These are phyloP conservation scores for Cicer arietinum DNA, from an alignment of 306 rosid species.

Conservation along the genomic window DNA sequence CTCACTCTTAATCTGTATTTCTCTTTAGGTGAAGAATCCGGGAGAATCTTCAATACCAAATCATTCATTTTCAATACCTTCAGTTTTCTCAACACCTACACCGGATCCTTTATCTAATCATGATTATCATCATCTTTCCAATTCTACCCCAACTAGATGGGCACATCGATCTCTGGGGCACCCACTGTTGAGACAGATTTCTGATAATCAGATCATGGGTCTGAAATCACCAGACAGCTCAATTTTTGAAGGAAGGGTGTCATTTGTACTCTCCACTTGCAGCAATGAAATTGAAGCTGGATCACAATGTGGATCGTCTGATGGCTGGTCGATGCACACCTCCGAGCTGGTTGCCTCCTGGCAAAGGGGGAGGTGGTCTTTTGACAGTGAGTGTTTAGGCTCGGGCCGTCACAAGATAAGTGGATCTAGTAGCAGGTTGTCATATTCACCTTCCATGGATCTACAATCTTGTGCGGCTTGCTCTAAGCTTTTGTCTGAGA, in stretches of 20 bases:
- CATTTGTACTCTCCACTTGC: slow-evolving; percentile 76
- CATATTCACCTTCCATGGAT: slow-evolving; percentile 80
- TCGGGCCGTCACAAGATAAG: slow-evolving; percentile 69
- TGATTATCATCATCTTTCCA: slow-evolving; percentile 56
- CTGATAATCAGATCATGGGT: slow-evolving; percentile 75
- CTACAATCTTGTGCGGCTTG: slow-evolving; percentile 74
- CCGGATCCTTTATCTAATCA: slow-evolving; percentile 59
- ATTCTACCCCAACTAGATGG: slow-evolving; percentile 71
- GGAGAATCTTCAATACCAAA: slow-evolving; percentile 62
- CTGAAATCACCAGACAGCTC: slow-evolving; percentile 85
- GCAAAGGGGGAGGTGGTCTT: slow-evolving; percentile 91
- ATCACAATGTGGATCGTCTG: slow-evolving; percentile 85
- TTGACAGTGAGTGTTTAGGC: slow-evolving; percentile 77
- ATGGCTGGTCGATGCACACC: slow-evolving; percentile 95
- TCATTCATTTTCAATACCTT: slow-evolving; percentile 64
- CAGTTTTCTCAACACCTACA: slow-evolving; percentile 60
- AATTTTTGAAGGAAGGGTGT: slow-evolving; percentile 80
- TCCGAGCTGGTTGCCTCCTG: slow-evolving; percentile 94
- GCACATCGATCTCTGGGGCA: slow-evolving; percentile 79
- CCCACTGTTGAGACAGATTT: slow-evolving; percentile 79
- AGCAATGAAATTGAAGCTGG: slow-evolving; percentile 79
- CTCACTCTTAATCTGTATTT: slow-evolving; percentile 40
- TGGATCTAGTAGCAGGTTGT: slow-evolving; percentile 80
- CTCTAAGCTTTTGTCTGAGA: slow-evolving; percentile 69
- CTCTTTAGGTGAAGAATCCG: slow-evolving; percentile 65